Base-by-base conservation (phyloP, 805 yeast genomes). In the Brettanomyces naardenensis region DNA sequence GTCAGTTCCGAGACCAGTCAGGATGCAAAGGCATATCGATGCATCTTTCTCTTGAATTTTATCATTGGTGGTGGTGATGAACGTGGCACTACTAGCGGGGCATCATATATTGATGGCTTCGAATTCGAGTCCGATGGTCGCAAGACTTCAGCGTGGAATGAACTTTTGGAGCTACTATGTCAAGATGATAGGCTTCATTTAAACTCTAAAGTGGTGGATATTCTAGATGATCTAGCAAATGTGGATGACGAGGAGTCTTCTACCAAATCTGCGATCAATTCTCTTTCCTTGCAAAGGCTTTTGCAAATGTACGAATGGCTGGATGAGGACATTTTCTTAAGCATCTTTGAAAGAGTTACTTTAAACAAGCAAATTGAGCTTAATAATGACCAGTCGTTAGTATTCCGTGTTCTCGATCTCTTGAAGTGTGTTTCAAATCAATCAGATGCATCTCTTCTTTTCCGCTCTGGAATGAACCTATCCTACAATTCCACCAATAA, bases 381-480 rank as follows among this genome's bases (percentile, higher is more conserved):
- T 14, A 17, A 22, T 3, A 38, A 42, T 31, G 44, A 41, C 19
- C 40, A 42, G 20, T 14, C 18, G 13, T 11, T 39, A 2, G 27
- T 46, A 19, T 19, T 29, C 5, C 27, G 29, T 4, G 17, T 45
- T 29, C 13, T 47, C 22, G 15, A 31, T 4, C n/a, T 28, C 13
- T 14, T 35, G 19, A 27, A 18, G 17, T 9, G 4, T 6, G 13
- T 6, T 7, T 7, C 23, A 21, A 21, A 19, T 37, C n/a, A 19
- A 20, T 15, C 19, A 6, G 11, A 10, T 14, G 13, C n/a, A n/a
- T n/a, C 38, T 13, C 19, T 31, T 3, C 25, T 48, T 15, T 39
- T 40, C 36, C 42, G 42, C 15, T 28, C 40, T 5, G 41, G 37
- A 14, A 43, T 48, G 52, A 44, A 44, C 31, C 32, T 47, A 7